Conservation (phyloP, 2,329 filamentous ascomycete species). For the Paecilomyces dactylethromorphus region DNA sequence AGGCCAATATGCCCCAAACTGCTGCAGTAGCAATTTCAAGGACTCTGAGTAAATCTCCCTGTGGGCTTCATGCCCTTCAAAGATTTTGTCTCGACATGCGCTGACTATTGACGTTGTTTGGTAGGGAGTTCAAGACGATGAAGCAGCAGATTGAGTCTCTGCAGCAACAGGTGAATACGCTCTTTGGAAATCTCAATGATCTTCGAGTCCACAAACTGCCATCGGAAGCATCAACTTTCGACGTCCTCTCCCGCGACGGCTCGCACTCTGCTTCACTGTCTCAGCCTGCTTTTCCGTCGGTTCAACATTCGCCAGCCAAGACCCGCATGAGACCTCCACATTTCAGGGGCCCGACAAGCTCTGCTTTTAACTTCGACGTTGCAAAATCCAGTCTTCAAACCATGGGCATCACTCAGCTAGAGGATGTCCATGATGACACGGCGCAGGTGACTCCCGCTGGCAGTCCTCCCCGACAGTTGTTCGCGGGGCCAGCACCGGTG, state of each 20-base stretch:
- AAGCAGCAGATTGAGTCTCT: slow-evolving; percentile 64
- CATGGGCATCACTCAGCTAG: slow-evolving; percentile 70
- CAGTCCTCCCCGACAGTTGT: slow-evolving; percentile 34
- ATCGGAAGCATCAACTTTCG: slow-evolving; percentile 27
- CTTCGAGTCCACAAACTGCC: slow-evolving; percentile 48
- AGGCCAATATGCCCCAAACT: slow-evolving; percentile 59
- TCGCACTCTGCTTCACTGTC: slow-evolving; percentile 25
- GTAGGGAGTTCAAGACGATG: slow-evolving; percentile 74
- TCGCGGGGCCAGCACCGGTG: slow-evolving; percentile 21
- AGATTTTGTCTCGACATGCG: not conserved
- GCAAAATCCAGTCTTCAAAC: slow-evolving; percentile 80
- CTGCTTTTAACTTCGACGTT: slow-evolving; percentile 76
- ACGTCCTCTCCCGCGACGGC: slow-evolving; percentile 30
- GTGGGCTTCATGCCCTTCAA: not conserved
- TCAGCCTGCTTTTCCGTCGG: slow-evolving; percentile 23
- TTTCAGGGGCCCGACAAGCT: slow-evolving; percentile 81
- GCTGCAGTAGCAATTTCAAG: slow-evolving; percentile 72
- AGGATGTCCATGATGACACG: slow-evolving; percentile 56
- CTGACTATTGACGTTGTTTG: not conserved
- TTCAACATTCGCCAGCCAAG: slow-evolving; percentile 38
- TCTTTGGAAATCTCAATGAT: slow-evolving; percentile 65
- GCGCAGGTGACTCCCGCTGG: slow-evolving; percentile 47
- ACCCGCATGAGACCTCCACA: slow-evolving; percentile 52
- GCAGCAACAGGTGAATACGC: slow-evolving; percentile 75
- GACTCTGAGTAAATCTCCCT: slow-evolving; percentile 61